Evolutionary conservation across 495 filamentous ascomycete genomes (phyloP), one percentile per base, ranked within the genome.

Genomic region (Astrocystis sublimbata): DNA sequence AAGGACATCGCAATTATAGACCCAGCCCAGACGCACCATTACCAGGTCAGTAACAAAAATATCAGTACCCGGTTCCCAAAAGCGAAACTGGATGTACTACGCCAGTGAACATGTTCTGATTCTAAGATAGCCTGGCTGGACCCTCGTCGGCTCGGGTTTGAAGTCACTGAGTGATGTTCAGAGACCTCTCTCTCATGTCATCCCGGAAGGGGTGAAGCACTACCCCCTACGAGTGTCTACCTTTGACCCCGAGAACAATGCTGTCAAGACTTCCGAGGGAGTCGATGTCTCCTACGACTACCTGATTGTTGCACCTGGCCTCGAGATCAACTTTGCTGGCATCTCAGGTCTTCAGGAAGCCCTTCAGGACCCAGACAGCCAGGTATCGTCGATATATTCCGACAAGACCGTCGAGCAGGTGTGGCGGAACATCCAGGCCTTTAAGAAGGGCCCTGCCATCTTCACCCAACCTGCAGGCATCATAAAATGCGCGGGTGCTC

Each of bases 401-500:
- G 87, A 88, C 62, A 81, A 87, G 58, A 79, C 76, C 3, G 82
- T 79, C 64, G 82, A 82, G 74, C 86, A 87, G 75, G 80, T 80
- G 9, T 86, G 81, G 73, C 68, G 66, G 47, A 83, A 78, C 3
- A 79, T 90, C 41, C 65, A 86, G 60, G 77, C 74, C 50, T 75
- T 89, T 52, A 68, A 79, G 58, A 76, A 79, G 55, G 86, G 87
- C 4, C 73, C 69, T n/a, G 87, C 86, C 26, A 80, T 89, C 61
- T 90, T 90, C 79, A 89, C 86, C 7, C 86, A 89, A 68, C 87
- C 87, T 6, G 76, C 82, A 1, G 87, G 87, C 42, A 73, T 83
- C 21, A 78, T 89, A 67, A 89, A 89, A 71, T 89, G 87, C 63
- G 87, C 87, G 2, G 87, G 87, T 28, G 87, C 86, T 0, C 87